Evolutionary conservation across 495 filamentous ascomycete species (phyloP), one percentile per base, ranked within the genome.

Genomic region (Neurospora hispaniola): DNA sequence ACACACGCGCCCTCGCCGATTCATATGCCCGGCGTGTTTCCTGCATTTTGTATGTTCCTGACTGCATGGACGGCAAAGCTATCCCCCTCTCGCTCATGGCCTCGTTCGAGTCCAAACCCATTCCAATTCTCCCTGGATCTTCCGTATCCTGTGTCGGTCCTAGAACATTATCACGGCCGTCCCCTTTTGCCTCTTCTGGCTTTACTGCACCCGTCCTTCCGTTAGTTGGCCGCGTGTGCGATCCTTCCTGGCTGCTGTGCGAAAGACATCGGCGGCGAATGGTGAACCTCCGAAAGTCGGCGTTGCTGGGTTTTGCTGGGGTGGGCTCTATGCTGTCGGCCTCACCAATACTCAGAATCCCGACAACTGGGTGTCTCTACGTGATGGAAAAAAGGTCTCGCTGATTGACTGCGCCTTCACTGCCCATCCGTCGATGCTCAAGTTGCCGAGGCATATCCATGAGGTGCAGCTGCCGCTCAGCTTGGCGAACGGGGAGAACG

Each of bases 291-390:
- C 54, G 70, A 76, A 74, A 66, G 70, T 90, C 66, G 86, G 84
- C 40, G 82, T 81, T 1, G 85, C 87, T 0, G 89, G 89, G 0
- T 90, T 87, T 76, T 90, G 88, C 77, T 90, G 87, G 88, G 89
- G 89, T 42, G 89, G 88, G 3, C 85, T 84, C 71, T 82, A 88
- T 73, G 77, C 83, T 0, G 73, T 86, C 5, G 73, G 80, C 20
- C 80, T 89, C 7, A 81, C 82, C 5, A 79, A 82, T 42, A 62
- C 54, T 18, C 81, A 81, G 12, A 70, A 10, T 69, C 43, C 72
- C 14, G 46, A 71, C 3, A 78, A 76, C 4, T 72, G 73, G 27
- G 76, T 72, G 43, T 69, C 48, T 2, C 70, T 70, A 5, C 3
- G 5, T 1, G 73, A 76, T 41, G 79, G 78, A 20, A 78, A 79